A percentile compares a stretch with the other conserved stretches of the same genome.
Conservation (phyloP, 495 filamentous ascomycete species). For the Trichoderma reesei region DNA sequence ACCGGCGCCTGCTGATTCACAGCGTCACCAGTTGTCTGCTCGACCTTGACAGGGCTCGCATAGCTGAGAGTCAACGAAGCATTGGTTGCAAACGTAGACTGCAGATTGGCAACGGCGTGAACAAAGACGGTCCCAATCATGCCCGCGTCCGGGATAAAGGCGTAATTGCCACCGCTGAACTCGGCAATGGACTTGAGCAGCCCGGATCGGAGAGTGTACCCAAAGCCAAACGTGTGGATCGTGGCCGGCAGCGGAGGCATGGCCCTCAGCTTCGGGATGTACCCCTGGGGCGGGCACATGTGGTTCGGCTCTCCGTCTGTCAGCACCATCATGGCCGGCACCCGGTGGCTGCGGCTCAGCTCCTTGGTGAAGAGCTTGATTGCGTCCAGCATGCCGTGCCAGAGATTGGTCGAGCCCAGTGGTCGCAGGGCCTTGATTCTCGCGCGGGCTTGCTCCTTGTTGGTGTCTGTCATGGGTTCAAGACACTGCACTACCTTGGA, state of each 20-base stretch:
- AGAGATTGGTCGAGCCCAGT: conserved; percentile 28
- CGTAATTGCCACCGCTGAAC: conserved; percentile 32
- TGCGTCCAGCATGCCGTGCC: conserved; percentile 30
- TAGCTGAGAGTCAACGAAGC: conserved; percentile 26
- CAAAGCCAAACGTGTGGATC: conserved; percentile 41
- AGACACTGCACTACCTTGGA: conserved; percentile 30
- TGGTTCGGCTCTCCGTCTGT: conserved; percentile 38
- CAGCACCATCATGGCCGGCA: conserved; percentile 36
- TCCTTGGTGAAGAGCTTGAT: conserved; percentile 23
- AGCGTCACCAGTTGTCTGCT: conserved; percentile 26
- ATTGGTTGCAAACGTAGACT: conserved; percentile 32
- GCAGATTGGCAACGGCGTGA: conserved; percentile 38
- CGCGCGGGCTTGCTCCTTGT: conserved; percentile 21
- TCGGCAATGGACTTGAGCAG: conserved; percentile 38
- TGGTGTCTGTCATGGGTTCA: conserved; percentile 23
- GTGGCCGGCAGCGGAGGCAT: conserved; percentile 26
- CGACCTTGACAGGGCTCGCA: conserved; percentile 20
- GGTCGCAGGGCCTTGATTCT: conserved; percentile 27
- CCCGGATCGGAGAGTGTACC: conserved; percentile 29
- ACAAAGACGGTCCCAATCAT: conserved; percentile 41
- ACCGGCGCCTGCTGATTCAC: conserved; percentile 19
- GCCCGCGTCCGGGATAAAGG: conserved; percentile 38
- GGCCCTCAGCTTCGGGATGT: conserved; percentile 27
- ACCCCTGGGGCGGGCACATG: conserved; percentile 28
- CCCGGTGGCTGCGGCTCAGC: conserved; percentile 10